Base-by-base conservation (phyloP, 495 filamentous ascomycete genomes). In the Saxophila tyrrhenica region DNA sequence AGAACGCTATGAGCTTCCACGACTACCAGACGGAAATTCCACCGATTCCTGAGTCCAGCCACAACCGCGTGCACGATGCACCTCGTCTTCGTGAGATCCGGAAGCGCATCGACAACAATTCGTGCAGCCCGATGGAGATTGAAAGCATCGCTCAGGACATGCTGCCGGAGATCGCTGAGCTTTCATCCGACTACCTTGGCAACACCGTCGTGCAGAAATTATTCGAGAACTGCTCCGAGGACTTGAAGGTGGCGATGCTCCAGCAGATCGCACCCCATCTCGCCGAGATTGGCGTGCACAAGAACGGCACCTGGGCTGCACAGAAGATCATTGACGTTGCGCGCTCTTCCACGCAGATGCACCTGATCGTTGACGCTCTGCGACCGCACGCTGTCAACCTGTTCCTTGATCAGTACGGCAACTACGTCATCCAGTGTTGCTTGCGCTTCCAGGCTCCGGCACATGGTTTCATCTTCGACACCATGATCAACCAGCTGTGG, bases 171-270 rank as follows among this genome's bases (percentile, higher is more conserved):
- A 89, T 98, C 64, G 89, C 91, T 13, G 92, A 97, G 67, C 77
- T 98, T 17, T 75, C 92, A 19, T 90, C 88, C 10, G 92, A 98
- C 64, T 98, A 98, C 61, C 78, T 98, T 51, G 92, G 92, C 60
- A 98, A 98, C 69, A 98, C 92, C 0, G 92, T 98, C n/a, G 92
- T 98, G 22, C 92, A 98, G 69, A 97, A 97, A 69, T 71, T 98
- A 48, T 98, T 97, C 64, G 91, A 97, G 64, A 90, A 84, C 68
- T 96, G 90, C 70, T 94, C 89, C 0, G 92, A 97, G 63, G 69
- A 78, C 15, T 81, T 89, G 45, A 89, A 94, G 63, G 88, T 95
- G 70, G 80, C 84, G 39, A 98, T 98, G 94, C 76, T 98, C 32
- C 66, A 70, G 9, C 82, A 94, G 63, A 91, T 97, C 57, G 77